Evolutionary conservation across 1,284 basidiomycete genomes (phyloP), one percentile per base, ranked within the genome.

Genomic region (Cutaneotrichosporon sp.): DNA sequence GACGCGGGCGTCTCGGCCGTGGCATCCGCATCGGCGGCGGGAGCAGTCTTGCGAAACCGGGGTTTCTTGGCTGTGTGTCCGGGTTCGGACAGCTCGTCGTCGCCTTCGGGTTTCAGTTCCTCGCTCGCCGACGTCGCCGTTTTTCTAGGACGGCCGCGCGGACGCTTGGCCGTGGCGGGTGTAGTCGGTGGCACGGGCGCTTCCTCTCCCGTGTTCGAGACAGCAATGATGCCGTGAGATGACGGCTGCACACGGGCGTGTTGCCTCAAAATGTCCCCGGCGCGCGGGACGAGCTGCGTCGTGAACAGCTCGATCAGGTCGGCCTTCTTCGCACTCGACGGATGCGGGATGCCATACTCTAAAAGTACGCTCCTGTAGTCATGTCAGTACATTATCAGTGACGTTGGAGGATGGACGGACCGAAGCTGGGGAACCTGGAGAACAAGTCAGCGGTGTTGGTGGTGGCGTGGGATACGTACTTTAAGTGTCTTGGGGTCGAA

Each of bases 231-330:
- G n/a, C 76, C 76, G 42, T 61, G 63, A 8, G 46, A 58, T 8
- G 69, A 73, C 4, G 74, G 66, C 46, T 61, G 54, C 20, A 75
- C 65, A 35, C 52, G 60, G 22, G 62, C 63, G 43, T 52, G 59
- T 36, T 55, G 67, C 44, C 54, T 61, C n/a, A 66, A 58, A 9
- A 67, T 54, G 62, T 83, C 84, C 17, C 74, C 68, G 5, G 81
- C 78, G 51, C 81, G 81, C 8, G 83, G 77, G 63, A 81, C 83
- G 62, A 97, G 81, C 71, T 89, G 79, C 34, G 84, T 79, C 55
- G 90, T 83, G 75, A 92, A 97, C 4, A 85, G 76, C 37, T 83
- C 78, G 10, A 97, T 81, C 21, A 97, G 82, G 64, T 89, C 90
- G 7, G 84, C 79, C 75, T 97, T 97, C 58, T 88, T 89, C 64